Evolutionary conservation across 2,329 filamentous ascomycete species (phyloP).

Genomic region (Plectosphaerella sp.): DNA sequence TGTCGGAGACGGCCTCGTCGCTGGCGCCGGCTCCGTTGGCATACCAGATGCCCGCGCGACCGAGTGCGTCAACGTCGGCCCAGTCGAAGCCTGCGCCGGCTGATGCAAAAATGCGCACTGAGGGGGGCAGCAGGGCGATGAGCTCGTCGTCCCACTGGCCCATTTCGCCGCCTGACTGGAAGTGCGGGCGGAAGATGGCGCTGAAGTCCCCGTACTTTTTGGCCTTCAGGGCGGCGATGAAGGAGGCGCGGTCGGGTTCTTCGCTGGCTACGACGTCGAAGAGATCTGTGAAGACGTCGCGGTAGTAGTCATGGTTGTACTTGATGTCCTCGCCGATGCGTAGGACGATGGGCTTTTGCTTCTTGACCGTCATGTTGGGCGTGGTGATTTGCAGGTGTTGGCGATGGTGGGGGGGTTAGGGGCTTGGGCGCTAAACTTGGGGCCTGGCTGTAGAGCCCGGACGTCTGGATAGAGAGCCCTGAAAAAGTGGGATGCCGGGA

Average conservation of each 20-base stretch:
- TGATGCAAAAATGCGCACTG: constrained; percentile 53
- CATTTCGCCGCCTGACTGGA: constrained; percentile 60
- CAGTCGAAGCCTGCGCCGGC: constrained; percentile 61
- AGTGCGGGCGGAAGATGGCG: constrained; percentile 53
- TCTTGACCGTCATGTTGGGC: constrained; percentile 4
- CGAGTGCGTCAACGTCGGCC: constrained; percentile 48
- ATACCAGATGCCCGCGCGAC: constrained; percentile 32
- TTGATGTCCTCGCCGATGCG: constrained; percentile 42
- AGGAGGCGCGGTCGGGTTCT: constrained; percentile 27
- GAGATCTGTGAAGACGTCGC: constrained; percentile 27
- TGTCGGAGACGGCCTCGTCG: constrained; percentile 38
- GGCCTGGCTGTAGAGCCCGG: no score
- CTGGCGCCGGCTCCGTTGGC: constrained; percentile 36
- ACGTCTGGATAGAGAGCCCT: no score
- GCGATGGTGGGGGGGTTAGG: no score
- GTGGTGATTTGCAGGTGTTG: no score
- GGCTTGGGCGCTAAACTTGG: no score
- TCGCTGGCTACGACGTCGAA: constrained; percentile 36
- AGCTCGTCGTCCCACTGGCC: constrained; percentile 55
- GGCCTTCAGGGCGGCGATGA: constrained; percentile 34
- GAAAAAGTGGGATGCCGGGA: no score
- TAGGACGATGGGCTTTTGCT: constrained; percentile 31
- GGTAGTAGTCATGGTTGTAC: constrained; percentile 38
- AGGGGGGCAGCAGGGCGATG: constrained; percentile 45
- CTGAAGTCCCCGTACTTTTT: constrained; percentile 20